phyloP scores from a whole-genome alignment of 345 rosid genomes.

The Lepidium sativum region DNA sequence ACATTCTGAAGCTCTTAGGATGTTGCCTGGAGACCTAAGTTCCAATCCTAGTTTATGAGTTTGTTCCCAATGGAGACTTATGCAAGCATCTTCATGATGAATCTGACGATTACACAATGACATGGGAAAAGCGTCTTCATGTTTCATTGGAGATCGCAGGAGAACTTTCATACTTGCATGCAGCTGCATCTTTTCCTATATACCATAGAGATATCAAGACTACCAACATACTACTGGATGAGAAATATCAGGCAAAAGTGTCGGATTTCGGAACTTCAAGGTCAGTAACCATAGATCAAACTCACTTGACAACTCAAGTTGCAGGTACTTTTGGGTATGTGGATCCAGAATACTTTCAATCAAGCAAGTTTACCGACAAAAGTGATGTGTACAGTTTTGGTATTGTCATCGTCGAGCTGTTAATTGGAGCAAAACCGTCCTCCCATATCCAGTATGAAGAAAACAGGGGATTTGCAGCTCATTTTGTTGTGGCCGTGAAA shows the following conservation, averaged over 20 bases:
- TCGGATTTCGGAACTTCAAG: slow-evolving; percentile 31
- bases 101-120: slow-evolving; percentile 11
- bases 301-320: slow-evolving; percentile 23
- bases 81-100: slow-evolving; percentile 18
- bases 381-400: slow-evolving; percentile 91
- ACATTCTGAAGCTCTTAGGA: too few species aligned
- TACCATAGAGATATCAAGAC: slow-evolving; percentile 28
- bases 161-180: slow-evolving; percentile 14
- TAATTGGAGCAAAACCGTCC: slow-evolving; percentile 28
- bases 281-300: slow-evolving; percentile 17
- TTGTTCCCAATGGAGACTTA: too few species aligned
- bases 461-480: slow-evolving; percentile 18
- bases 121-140: slow-evolving; percentile 15
- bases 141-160: slow-evolving; percentile 13
- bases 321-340: slow-evolving; percentile 41
- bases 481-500: slow-evolving; percentile 13
- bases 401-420: slow-evolving; percentile 62
- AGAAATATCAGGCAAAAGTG: slow-evolving; percentile 18
- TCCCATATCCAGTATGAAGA: neutral
- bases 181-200: slow-evolving; percentile 22
- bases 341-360: slow-evolving; percentile 40
- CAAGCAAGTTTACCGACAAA: slow-evolving; percentile 26
- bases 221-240: slow-evolving; percentile 22
- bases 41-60: too few species aligned
- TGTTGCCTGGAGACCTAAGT: too few species aligned